phyloP scores from a whole-genome alignment of 371 early-diverging fungal genomes.

The Racocetra persica region DNA sequence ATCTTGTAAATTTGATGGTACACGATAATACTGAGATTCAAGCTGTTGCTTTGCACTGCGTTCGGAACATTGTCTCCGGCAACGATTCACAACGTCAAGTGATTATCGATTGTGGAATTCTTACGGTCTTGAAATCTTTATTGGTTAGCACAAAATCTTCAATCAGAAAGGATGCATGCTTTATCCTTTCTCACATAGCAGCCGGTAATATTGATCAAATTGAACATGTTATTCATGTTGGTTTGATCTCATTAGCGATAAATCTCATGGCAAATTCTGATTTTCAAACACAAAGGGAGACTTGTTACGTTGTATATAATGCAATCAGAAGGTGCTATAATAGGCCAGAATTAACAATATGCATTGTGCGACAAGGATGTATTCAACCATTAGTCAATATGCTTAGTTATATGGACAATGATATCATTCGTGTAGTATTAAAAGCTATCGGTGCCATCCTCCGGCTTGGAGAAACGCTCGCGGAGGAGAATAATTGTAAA shows the following conservation, averaged over 20 bases:
- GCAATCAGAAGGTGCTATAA: conserved; percentile 95
- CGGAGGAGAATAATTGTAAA: conserved; percentile 58
- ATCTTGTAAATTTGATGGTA: conserved; percentile 92
- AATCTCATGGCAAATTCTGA: conserved; percentile 89
- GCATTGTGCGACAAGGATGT: conserved; percentile 89
- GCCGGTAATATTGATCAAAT: conserved; percentile 96
- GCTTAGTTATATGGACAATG: conserved; percentile 88
- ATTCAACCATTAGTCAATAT: conserved; percentile 96
- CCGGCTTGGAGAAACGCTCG: conserved; percentile 89
- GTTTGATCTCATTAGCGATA: conserved; percentile 92
- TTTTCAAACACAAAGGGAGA: conserved; percentile 98
- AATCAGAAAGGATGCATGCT: conserved; percentile 99
- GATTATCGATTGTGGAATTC: conserved; percentile 88
- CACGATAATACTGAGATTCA: conserved; percentile 67
- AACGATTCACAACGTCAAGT: conserved; percentile 97
- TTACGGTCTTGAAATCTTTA: conserved; percentile 80
- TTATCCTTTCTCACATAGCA: conserved; percentile 99
- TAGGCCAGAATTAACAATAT: conserved; percentile 88
- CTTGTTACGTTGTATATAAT: conserved; percentile 99
- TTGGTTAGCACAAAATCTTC: conserved; percentile 84
- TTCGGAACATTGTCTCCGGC: conserved; percentile 99
- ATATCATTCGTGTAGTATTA: conserved; percentile 93
- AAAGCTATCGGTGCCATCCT: conserved; percentile 98
- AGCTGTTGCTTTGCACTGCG: conserved; percentile 96
- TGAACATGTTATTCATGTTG: conserved; percentile 92